Evolutionary conservation across 1,284 basidiomycete species (phyloP), one percentile per base, ranked within the genome.

Genomic region (Stygiomarasmius scandens): DNA sequence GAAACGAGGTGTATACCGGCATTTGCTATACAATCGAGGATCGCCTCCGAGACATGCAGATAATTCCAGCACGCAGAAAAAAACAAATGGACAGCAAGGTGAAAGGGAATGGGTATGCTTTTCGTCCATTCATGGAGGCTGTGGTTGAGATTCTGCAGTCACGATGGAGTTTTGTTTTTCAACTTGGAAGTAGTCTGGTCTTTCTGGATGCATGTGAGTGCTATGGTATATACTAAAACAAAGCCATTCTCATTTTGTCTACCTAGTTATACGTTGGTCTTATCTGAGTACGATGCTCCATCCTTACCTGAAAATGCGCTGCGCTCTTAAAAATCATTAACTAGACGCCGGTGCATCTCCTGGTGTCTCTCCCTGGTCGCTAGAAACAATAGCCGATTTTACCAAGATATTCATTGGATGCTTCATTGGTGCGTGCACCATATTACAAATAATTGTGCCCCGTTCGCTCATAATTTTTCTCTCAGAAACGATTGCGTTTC

Each of bases 1-100:
- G 45, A 96, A 96, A 70, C 81, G 91, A 20, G 87, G 87, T 22
- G 94, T 96, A 1, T 96, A 92, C 69, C 80, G 92, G 12, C 95
- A 97, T 74, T 74, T 97, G 23, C 75, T 97, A n/a, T 96, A 92
- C 70, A 97, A 97, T 66, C 79, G 92, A 45, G 91, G 86, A 3
- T 75, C 86, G 1, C 79, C 81, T 45, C 89, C 90, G 1, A 74
- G 85, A 59, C 78, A 71, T 58, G 71, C 68, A 58, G 69, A 58
- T n/a, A n/a, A n/a, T n/a, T n/a, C n/a, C 19, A 69, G 61, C 11
- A 60, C 20, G 54, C 46, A 24, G 50, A 45, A 41, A 34, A 47
- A 34, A 56, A 59, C 53, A 60, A 64, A 60, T 38, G 50, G 59
- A 61, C 45, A 63, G 36, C n/a, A n/a, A 53, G 62, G 51, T 11